Evolutionary conservation across 2,329 filamentous ascomycete genomes (phyloP).

Genomic region (Bretziella fagacearum): DNA sequence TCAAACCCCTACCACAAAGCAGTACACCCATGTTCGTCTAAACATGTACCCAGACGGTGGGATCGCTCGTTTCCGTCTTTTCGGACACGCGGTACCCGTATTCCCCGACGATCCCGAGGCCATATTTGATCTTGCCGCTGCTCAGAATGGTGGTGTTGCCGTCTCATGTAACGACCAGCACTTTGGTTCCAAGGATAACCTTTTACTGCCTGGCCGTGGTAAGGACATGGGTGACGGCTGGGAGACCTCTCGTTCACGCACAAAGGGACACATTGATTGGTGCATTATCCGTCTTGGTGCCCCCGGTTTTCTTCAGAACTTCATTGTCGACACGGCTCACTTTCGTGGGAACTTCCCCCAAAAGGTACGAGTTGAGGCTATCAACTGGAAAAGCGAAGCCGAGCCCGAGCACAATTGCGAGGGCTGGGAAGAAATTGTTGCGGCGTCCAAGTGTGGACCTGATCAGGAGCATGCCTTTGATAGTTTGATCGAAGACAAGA

Average conservation of each 20-base stretch:
- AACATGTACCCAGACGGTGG: slow-evolving; percentile 80
- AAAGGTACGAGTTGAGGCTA: slow-evolving; percentile 49
- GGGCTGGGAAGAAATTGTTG: slow-evolving; percentile 49
- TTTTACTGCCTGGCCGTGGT: slow-evolving; percentile 61
- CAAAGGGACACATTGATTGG: slow-evolving; percentile 62
- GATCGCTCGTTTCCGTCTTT: slow-evolving; percentile 64
- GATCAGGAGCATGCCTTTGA: slow-evolving; percentile 56
- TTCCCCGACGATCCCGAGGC: slow-evolving; percentile 49
- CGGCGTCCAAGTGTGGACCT: slow-evolving; percentile 50
- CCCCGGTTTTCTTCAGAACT: slow-evolving; percentile 43
- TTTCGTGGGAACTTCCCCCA: slow-evolving; percentile 75
- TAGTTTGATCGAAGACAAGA: slow-evolving; percentile 36
- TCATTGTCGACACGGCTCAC: slow-evolving; percentile 66
- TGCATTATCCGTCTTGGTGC: slow-evolving; percentile 58
- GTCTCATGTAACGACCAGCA: slow-evolving; percentile 67
- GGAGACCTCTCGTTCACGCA: slow-evolving; percentile 64
- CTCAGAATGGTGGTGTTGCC: slow-evolving; percentile 62
- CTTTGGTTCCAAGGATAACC: slow-evolving; percentile 65
- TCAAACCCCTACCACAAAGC: slow-evolving; percentile 38
- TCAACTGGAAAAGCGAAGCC: slow-evolving; percentile 35
- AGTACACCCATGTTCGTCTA: slow-evolving; percentile 62
- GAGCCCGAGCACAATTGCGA: slow-evolving; percentile 39
- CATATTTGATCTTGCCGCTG: slow-evolving; percentile 59
- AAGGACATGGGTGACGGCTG: slow-evolving; percentile 80
- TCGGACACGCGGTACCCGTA: slow-evolving; percentile 58